These are phyloP conservation scores for Eudorina sp. DNA, from an alignment of 139 green algal genomes.

Conservation along the genomic window DNA sequence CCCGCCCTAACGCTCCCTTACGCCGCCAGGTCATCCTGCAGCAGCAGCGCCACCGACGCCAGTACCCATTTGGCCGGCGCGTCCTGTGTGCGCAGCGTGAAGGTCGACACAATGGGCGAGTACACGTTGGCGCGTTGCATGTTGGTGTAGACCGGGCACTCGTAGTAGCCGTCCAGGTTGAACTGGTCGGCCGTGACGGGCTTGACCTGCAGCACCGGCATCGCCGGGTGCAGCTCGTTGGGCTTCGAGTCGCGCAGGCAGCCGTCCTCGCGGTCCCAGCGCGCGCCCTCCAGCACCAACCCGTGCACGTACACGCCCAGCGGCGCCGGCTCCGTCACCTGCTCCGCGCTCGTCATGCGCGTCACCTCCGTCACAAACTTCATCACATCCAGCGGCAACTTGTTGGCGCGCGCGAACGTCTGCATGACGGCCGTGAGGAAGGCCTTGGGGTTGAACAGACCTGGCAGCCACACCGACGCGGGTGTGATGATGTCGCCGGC, in stretches of 20 bases:
- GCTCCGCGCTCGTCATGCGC: constrained; percentile 51
- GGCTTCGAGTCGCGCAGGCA: constrained; percentile 84
- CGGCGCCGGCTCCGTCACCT: constrained; percentile 75
- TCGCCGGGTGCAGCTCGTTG: constrained; percentile 83
- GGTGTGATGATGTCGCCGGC: constrained; percentile 73
- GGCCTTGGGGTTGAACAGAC: constrained; percentile 92
- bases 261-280: constrained; percentile 84
- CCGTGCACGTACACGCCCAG: constrained; percentile 86
- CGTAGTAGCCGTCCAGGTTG: constrained; percentile 79
- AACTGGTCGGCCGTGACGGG: constrained; percentile 86
- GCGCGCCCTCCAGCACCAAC: constrained; percentile 85
- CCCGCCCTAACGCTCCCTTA: neutral
- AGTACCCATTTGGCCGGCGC: constrained; percentile 85
- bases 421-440: constrained; percentile 93
- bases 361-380: constrained; percentile 86
- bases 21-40: constrained; percentile 88
- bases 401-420: constrained; percentile 85
- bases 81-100: constrained; percentile 86
- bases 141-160: constrained; percentile 92
- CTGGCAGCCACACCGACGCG: constrained; percentile 82
- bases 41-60: constrained; percentile 82
- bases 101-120: constrained; percentile 79
- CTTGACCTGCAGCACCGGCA: constrained; percentile 83
- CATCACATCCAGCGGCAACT: constrained; percentile 90
- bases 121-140: constrained; percentile 93